phyloP scores from a whole-genome alignment of 768 basidiomycete species.

The Phlebiopsis flavidoalba region DNA sequence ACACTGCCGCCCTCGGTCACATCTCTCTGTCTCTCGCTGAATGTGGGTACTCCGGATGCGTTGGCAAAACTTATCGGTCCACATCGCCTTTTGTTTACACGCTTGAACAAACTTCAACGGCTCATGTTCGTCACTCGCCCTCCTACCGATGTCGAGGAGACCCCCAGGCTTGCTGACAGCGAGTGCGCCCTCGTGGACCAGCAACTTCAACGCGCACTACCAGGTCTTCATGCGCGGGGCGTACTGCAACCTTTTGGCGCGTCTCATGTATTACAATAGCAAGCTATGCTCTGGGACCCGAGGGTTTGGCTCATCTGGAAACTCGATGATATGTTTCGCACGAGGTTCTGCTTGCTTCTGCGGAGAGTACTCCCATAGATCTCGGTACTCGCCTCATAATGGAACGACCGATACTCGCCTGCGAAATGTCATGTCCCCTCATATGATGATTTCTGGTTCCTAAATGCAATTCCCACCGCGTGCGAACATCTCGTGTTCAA shows the following conservation, averaged over 20 bases:
- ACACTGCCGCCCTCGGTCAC: neutral
- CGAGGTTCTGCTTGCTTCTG: no score
- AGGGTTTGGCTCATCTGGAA: no score
- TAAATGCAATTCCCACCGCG: no score
- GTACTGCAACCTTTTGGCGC: neutral
- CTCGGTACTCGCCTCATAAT: no score
- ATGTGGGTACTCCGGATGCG: neutral
- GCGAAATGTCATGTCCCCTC: no score
- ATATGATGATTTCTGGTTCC: no score
- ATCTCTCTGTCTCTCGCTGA: neutral
- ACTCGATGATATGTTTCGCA: no score
- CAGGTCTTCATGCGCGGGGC: neutral
- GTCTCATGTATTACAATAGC: neutral
- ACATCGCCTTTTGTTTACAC: neutral
- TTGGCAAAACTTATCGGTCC: neutral
- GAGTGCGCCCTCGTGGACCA: neutral
- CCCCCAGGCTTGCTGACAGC: no score
- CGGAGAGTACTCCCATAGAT: no score
- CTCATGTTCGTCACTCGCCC: neutral
- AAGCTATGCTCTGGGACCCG: no score
- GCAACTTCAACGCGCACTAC: neutral
- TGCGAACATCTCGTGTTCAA: no score
- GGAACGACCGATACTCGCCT: no score
- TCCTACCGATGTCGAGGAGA: neutral
- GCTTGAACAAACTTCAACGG: neutral